phyloP scores from a whole-genome alignment of 768 basidiomycete species.

The Agaricus subrufescens region DNA sequence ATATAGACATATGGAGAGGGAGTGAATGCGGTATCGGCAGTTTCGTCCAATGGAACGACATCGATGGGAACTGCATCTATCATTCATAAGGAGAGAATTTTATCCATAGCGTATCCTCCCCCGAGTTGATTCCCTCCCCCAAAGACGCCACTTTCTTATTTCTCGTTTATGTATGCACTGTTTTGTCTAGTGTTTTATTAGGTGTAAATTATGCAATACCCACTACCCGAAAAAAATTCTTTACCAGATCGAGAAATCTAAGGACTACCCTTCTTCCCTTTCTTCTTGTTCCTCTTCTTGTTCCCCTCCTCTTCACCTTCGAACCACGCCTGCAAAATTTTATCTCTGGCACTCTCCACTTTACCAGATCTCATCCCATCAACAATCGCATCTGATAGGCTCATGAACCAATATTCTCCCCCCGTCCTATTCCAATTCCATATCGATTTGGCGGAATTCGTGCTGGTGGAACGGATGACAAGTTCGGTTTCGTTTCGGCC shows the following conservation, averaged over 20 bases:
- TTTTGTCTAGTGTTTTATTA: no score
- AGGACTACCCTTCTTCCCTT: conserved; percentile 25
- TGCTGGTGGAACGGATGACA: conserved; percentile 22
- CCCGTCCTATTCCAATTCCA: not conserved
- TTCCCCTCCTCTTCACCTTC: conserved; percentile 11
- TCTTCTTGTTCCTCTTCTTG: conserved; percentile 11
- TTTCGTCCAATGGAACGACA: no score
- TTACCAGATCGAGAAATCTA: conserved; percentile 10
- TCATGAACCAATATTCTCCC: conserved; percentile 31
- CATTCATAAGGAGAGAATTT: no score
- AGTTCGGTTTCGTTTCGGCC: conserved; percentile 29
- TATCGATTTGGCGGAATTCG: not conserved
- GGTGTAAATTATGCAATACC: no score
- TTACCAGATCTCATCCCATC: conserved; percentile 16
- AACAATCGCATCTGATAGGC: conserved; percentile 21
- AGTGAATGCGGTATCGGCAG: no score
- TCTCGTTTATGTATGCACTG: no score
- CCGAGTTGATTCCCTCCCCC: no score
- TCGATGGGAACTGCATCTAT: no score
- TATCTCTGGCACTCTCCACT: conserved; percentile 19
- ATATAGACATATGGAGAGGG: no score
- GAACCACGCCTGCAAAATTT: conserved; percentile 23
- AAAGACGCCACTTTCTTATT: no score
- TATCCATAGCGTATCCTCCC: no score
- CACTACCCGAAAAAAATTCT: not conserved